These are phyloP conservation scores for Moricandia moricandioides DNA, from an alignment of 345 rosid species.

Conservation along the genomic window DNA sequence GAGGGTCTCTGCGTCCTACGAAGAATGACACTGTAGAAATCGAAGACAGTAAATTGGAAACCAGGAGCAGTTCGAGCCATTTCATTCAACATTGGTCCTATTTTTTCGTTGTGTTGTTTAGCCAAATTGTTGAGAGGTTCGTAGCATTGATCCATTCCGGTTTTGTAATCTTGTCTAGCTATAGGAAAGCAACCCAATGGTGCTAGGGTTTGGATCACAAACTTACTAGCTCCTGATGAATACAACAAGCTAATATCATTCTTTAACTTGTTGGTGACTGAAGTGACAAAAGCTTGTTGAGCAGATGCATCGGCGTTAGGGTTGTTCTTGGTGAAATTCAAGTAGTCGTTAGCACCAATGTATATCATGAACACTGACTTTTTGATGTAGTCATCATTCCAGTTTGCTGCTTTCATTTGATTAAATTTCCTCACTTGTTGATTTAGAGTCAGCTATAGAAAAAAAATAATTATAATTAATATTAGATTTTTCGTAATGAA, in stretches of 20 bases:
- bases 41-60: constrained; percentile 33
- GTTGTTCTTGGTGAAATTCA: constrained; percentile 27
- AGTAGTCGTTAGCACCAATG: constrained; percentile 39
- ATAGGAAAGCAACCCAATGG: constrained; percentile 42
- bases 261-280: constrained; percentile 28
- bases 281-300: constrained; percentile 34
- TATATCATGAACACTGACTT: constrained; percentile 31
- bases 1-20: constrained; percentile 15
- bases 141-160: constrained; percentile 17
- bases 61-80: constrained; percentile 15
- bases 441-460: constrained; percentile 20
- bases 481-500: no score
- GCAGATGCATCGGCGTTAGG: constrained; percentile 29
- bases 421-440: constrained; percentile 30
- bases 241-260: constrained; percentile 22
- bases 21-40: constrained; percentile 34
- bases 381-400: constrained; percentile 17
- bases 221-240: constrained; percentile 32
- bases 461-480: background rate
- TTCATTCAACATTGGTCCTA: constrained; percentile 28
- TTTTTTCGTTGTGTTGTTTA: constrained; percentile 28
- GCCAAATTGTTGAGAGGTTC: constrained; percentile 27
- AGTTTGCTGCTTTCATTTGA: constrained; percentile 19
- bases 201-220: constrained; percentile 31
- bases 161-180: constrained; percentile 17